Conservation (phyloP, 441 rosid species). For the Gossypium davidsonii region DNA sequence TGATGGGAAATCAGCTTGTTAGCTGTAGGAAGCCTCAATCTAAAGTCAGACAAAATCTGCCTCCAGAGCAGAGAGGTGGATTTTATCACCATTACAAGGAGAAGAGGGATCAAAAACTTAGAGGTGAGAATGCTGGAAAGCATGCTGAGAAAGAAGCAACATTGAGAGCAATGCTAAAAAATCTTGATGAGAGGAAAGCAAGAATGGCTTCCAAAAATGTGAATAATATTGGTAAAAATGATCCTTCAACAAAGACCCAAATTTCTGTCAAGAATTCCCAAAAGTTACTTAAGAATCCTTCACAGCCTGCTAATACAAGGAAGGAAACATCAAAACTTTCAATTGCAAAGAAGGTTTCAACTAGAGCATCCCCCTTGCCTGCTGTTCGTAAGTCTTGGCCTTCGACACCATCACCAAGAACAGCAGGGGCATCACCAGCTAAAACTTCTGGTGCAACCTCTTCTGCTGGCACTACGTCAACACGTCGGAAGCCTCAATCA, state of each 20-base stretch:
- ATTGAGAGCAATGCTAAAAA: slow-evolving; percentile 46
- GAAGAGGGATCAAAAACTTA: slow-evolving; percentile 56
- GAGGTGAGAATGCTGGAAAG: slow-evolving; percentile 47
- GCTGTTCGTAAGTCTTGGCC: slow-evolving; percentile 61
- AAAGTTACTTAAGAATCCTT: slow-evolving; percentile 20
- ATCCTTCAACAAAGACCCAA: slow-evolving; percentile 27
- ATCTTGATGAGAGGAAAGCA: slow-evolving; percentile 45
- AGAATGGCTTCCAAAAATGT: slow-evolving; percentile 34
- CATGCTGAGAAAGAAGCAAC: slow-evolving; percentile 48
- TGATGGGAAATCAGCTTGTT: slow-evolving; percentile 31
- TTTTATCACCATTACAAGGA: slow-evolving; percentile 53
- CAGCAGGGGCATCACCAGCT: slow-evolving; percentile 33
- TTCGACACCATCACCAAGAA: slow-evolving; percentile 40
- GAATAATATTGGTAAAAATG: slow-evolving; percentile 32
- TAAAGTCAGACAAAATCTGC: slow-evolving; percentile 21
- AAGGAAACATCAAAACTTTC: slow-evolving; percentile 41
- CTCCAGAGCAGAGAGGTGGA: slow-evolving; percentile 50
- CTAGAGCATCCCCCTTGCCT: slow-evolving; percentile 39
- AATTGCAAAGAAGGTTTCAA: slow-evolving; percentile 30
- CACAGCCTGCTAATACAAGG: slow-evolving; percentile 36
- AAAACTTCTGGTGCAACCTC: slow-evolving; percentile 32
- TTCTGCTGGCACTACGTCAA: slow-evolving; percentile 34
- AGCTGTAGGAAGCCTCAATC: slow-evolving; percentile 22
- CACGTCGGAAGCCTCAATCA: slow-evolving; percentile 40
- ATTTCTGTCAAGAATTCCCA: slow-evolving; percentile 14